These are phyloP conservation scores for Paramecium bursaria DNA, from an alignment of 73 alveolate genomes.

Conservation along the genomic window DNA sequence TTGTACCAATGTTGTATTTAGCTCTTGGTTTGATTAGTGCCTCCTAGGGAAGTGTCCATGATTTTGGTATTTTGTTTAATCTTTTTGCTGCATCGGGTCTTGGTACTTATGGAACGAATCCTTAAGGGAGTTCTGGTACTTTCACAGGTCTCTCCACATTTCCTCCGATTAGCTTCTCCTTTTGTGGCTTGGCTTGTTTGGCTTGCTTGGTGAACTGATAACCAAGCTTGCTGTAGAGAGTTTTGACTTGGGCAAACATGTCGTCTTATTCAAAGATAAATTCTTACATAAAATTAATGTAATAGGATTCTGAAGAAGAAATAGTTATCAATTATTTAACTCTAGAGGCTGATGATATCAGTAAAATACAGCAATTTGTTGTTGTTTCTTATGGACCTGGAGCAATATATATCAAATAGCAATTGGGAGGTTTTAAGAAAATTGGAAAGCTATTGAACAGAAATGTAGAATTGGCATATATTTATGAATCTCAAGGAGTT, in stretches of 20 bases:
- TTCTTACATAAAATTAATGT: too few species aligned
- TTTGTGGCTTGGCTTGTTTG: conserved; percentile 18
- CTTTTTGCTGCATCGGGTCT: conserved; percentile 30
- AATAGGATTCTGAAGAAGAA: too few species aligned
- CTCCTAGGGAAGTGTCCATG: conserved; percentile 51
- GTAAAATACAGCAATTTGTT: conserved; percentile 27
- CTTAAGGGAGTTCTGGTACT: conserved; percentile 55
- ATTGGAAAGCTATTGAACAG: too few species aligned
- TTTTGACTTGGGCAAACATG: conserved; percentile 52
- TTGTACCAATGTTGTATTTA: conserved; percentile 60
- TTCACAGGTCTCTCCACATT: conserved; percentile 42
- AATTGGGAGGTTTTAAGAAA: too few species aligned
- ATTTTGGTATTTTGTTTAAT: conserved; percentile 53
- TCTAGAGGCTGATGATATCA: conserved; percentile 33
- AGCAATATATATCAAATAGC: background rate
- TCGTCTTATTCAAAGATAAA: conserved; percentile 67
- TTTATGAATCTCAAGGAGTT: too few species aligned
- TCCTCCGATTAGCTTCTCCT: conserved; percentile 22
- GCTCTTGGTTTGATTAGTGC: conserved; percentile 30
- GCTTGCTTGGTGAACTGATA: conserved; percentile 8
- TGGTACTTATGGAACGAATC: conserved; percentile 33
- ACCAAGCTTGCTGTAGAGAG: background rate
- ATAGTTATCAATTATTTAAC: too few species aligned
- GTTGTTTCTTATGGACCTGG: background rate
- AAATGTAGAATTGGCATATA: background rate